Percentiles rank a stretch among this genome's conserved stretches.
Conservation (phyloP, 176 grass and related monocot species). For the Oryza brachyantha region DNA sequence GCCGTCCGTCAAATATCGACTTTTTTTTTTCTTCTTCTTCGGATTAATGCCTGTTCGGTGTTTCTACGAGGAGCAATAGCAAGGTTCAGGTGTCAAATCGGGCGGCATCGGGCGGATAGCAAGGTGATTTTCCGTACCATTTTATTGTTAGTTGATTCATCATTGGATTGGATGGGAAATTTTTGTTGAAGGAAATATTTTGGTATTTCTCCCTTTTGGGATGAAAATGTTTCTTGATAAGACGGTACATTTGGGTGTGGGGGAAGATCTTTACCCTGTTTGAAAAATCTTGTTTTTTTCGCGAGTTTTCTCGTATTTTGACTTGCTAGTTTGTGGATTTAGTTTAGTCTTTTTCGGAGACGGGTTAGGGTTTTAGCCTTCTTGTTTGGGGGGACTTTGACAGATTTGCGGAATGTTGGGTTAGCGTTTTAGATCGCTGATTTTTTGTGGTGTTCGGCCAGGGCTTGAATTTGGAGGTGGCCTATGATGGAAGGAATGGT, state of each 20-base stretch:
- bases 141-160: not conserved
- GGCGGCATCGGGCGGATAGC: too few relatives aligned
- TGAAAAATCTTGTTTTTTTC: not conserved
- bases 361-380: not conserved
- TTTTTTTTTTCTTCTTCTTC: too few relatives aligned
- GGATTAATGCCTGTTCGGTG: too few relatives aligned
- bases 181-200: not conserved
- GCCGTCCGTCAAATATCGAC: not conserved
- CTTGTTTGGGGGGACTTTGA: not conserved
- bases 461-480: conserved; percentile 15
- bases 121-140: not conserved
- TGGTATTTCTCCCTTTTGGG: not conserved
- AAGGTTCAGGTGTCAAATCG: too few relatives aligned
- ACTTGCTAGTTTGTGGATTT: not conserved
- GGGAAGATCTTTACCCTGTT: not conserved
- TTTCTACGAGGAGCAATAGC: too few relatives aligned
- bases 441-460: not conserved
- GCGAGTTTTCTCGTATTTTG: not conserved
- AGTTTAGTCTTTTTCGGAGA: not conserved
- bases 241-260: too few relatives aligned
- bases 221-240: not conserved
- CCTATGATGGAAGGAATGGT: conserved; percentile 50
- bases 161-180: not conserved
- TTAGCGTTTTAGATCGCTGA: conserved; percentile 20
- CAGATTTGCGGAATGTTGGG: not conserved